These are phyloP conservation scores for Flaveria brownii DNA, from an alignment of 129 eudicot species.

Conservation along the genomic window DNA sequence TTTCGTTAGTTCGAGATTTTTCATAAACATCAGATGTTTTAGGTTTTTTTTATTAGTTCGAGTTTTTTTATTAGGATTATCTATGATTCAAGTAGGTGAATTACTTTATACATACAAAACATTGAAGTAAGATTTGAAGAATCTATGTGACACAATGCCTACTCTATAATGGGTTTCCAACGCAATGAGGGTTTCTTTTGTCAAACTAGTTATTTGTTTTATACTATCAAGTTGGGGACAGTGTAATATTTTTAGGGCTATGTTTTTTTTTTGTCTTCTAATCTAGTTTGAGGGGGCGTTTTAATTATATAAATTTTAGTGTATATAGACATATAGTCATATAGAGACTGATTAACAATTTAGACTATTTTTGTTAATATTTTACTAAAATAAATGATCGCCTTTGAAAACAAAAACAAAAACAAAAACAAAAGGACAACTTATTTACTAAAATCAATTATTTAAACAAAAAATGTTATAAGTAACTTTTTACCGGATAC, in stretches of 20 bases:
- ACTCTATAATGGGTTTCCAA: conserved; percentile 7
- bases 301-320: background rate
- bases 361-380: background rate
- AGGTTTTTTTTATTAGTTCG: too few species aligned
- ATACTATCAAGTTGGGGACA: conserved; percentile 18
- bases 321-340: too few species aligned
- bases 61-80: too few species aligned
- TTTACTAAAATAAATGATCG: too few species aligned
- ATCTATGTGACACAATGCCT: conserved; percentile 17
- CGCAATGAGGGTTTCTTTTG: conserved; percentile 1
- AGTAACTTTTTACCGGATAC: too few species aligned
- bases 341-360: background rate
- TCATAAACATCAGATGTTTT: too few species aligned
- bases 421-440: too few species aligned
- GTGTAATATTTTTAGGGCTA: conserved; percentile 10
- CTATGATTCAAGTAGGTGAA: background rate
- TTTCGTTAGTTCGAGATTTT: too few species aligned
- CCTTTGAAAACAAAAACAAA: too few species aligned
- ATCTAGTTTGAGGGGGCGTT: background rate
- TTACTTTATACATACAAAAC: background rate
- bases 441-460: background rate
- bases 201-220: conserved; percentile 33
- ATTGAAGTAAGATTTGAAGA: conserved; percentile 21
- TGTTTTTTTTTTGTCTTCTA: conserved; percentile 22
- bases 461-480: background rate